A percentile compares a stretch with the other conserved stretches of the same genome.
Evolutionary conservation across 495 filamentous ascomycete species (phyloP).

Genomic region (Talaromyces thailandensis): DNA sequence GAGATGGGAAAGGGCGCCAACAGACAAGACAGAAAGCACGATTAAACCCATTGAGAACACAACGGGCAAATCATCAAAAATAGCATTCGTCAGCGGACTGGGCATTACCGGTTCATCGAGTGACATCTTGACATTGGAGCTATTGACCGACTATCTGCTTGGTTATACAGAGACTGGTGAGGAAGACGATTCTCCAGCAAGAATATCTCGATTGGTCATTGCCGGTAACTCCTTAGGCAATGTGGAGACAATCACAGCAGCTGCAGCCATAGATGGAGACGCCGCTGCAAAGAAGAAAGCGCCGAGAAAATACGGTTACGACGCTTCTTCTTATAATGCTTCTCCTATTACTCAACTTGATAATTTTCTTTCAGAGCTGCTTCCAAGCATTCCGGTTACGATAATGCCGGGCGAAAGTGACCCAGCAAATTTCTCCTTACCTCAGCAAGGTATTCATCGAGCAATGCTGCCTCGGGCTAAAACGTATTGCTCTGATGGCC

Average conservation of each 20-base stretch:
- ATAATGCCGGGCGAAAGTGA: constrained; percentile 67
- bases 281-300: constrained; percentile 32
- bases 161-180: constrained; percentile 65
- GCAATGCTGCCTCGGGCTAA: constrained; percentile 73
- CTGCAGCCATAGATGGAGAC: constrained; percentile 18
- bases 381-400: constrained; percentile 75
- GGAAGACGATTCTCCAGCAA: constrained; percentile 32
- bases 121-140: constrained; percentile 61
- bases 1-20: constrained; percentile 54
- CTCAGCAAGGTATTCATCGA: constrained; percentile 74
- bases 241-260: constrained; percentile 28
- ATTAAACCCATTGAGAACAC: constrained; percentile 26
- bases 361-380: constrained; percentile 65
- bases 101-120: constrained; percentile 66
- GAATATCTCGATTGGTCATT: constrained; percentile 79
- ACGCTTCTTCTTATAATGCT: constrained; percentile 77
- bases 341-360: constrained; percentile 76
- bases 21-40: constrained; percentile 29
- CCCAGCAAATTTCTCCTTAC: constrained; percentile 70
- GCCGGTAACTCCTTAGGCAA: constrained; percentile 80
- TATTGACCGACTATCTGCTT: constrained; percentile 79
- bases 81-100: constrained; percentile 85
- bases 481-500: constrained; percentile 47
- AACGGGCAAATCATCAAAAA: constrained; percentile 42
- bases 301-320: constrained; percentile 89